phyloP scores from a whole-genome alignment of 177 flowering plant genomes.

The Vitis hybrid region DNA sequence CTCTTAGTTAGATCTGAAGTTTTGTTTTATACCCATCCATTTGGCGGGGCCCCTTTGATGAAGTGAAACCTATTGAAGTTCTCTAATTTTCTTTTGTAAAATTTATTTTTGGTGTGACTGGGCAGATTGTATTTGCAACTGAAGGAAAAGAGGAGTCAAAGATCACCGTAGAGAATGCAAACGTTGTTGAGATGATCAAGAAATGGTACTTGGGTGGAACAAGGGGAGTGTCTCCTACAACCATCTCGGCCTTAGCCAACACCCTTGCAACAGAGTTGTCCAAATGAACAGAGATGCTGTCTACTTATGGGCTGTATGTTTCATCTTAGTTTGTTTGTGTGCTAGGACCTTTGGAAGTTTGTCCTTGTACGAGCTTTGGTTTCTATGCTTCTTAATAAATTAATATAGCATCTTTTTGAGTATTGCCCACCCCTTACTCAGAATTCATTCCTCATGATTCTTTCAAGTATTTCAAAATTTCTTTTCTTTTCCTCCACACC shows the following conservation, averaged over 20 bases:
- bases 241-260: constrained; percentile 61
- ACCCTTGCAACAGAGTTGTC: constrained; percentile 50
- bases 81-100: no score
- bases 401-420: no score
- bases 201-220: constrained; percentile 93
- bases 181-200: constrained; percentile 79
- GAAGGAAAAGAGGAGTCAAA: constrained; percentile 78
- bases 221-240: constrained; percentile 71
- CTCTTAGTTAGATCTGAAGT: no score
- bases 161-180: constrained; percentile 69
- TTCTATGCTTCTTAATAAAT: no score
- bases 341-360: background rate
- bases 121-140: constrained; percentile 51
- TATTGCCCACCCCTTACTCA: no score
- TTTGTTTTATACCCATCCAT: no score
- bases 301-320: background rate
- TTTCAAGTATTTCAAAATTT: no score
- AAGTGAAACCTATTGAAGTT: no score
- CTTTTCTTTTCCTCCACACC: no score
- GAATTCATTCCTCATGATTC: no score
- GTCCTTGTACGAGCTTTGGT: background rate
- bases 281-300: constrained; percentile 21
- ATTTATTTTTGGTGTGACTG: no score
- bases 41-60: no score
- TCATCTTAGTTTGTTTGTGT: background rate